Evolutionary conservation across 306 rosid species (phyloP).

Genomic region (Arachis hypogaea): DNA sequence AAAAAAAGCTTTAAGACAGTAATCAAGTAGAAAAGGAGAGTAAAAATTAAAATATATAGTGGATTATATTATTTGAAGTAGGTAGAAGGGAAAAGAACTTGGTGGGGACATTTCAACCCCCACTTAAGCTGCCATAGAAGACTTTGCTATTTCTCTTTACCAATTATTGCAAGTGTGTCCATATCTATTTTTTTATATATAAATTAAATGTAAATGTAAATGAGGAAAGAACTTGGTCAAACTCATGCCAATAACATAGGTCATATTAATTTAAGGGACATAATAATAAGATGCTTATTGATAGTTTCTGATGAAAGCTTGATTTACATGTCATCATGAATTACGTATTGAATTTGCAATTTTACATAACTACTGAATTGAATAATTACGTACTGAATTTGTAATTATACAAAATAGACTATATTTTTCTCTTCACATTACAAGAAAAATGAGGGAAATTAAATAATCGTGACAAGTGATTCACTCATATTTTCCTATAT

Average conservation of each 20-base stretch:
- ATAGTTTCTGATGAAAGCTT: not conserved
- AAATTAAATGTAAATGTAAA: no score
- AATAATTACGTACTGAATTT: not conserved
- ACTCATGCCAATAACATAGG: not conserved
- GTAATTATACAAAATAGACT: no score
- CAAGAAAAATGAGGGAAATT: not conserved
- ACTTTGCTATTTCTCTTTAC: slow-evolving; percentile 1
- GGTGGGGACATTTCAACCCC: not conserved
- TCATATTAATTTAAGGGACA: not conserved
- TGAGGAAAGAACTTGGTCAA: not conserved
- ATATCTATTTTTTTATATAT: no score
- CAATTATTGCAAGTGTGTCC: not conserved
- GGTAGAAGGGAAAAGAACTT: not conserved
- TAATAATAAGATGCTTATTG: not conserved
- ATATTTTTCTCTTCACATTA: not conserved
- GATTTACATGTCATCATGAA: no score
- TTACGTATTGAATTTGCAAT: not conserved
- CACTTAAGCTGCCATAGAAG: slow-evolving; percentile 24
- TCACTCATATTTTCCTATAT: not conserved
- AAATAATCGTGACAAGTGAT: not conserved
- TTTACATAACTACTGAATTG: not conserved
- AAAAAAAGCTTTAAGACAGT: not conserved
- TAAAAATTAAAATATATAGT: not conserved
- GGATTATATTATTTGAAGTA: not conserved
- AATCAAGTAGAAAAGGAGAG: not conserved